phyloP scores from a whole-genome alignment of 305 asterid species.

The Fraxinus sp. region DNA sequence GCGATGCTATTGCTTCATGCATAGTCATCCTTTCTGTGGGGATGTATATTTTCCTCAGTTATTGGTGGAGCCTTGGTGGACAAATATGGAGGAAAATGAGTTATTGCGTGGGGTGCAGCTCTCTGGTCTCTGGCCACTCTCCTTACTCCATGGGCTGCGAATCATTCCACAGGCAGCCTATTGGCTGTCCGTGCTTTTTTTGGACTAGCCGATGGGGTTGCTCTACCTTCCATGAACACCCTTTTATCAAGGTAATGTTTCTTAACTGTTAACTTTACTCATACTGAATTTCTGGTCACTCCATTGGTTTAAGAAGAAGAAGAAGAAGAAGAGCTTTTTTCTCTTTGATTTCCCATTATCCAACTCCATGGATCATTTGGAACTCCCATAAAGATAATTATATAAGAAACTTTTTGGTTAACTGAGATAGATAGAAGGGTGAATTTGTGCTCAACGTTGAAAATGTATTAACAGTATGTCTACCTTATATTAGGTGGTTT shows the following conservation, averaged over 20 bases:
- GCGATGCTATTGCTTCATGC: conserved; percentile 24
- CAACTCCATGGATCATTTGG: not conserved
- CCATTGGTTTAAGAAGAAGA: not conserved
- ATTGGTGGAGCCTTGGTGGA: conserved; percentile 91
- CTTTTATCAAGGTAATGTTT: conserved; percentile 64
- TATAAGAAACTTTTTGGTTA: not conserved
- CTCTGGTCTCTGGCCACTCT: conserved; percentile 93
- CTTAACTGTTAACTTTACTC: not conserved
- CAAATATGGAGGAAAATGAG: conserved; percentile 76
- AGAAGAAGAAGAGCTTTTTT: not conserved
- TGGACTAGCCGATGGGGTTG: conserved; percentile 95
- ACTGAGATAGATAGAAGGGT: not conserved
- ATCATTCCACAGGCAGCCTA: conserved; percentile 79
- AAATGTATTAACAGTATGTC: not conserved
- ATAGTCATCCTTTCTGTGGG: conserved; percentile 92
- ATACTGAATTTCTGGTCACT: not conserved
- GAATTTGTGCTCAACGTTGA: not conserved
- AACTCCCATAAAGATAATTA: not conserved
- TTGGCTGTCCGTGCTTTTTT: conserved; percentile 85
- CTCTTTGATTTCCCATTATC: not conserved
- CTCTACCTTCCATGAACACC: conserved; percentile 89
- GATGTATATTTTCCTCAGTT: conserved; percentile 84
- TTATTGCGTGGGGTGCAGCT: conserved; percentile 89
- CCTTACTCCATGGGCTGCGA: conserved; percentile 93
- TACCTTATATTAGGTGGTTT: conserved; percentile 61